Evolutionary conservation across 345 rosid species (phyloP).

Genomic region (Rhodomyrtus tomentosa): DNA sequence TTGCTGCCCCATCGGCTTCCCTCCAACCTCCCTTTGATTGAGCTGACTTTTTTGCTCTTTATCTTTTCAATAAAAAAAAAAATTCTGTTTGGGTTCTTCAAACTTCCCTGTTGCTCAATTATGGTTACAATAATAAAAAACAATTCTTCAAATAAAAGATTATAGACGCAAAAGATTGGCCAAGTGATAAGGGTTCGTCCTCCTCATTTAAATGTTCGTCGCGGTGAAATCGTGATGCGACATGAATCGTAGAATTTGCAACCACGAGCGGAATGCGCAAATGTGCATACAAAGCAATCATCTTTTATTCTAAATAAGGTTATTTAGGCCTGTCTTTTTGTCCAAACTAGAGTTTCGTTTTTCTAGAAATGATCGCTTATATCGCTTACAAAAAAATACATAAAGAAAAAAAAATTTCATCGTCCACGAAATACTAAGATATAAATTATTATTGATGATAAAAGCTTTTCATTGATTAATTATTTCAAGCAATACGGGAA

Average conservation of each 20-base stretch:
- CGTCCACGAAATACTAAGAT: too few species aligned
- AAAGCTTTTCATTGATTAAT: too few species aligned
- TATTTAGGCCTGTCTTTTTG: not conserved
- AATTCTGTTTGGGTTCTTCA: not conserved
- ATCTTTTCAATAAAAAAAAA: too few species aligned
- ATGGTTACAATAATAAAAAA: not conserved
- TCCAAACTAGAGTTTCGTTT: not conserved
- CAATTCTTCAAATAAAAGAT: too few species aligned
- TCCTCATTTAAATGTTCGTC: not conserved
- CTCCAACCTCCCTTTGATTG: not conserved
- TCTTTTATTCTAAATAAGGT: not conserved
- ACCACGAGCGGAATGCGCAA: not conserved
- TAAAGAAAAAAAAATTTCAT: too few species aligned
- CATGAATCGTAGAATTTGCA: not conserved
- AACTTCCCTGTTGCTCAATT: not conserved
- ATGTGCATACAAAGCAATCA: accelerated
- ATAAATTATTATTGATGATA: too few species aligned
- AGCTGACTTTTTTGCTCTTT: not conserved
- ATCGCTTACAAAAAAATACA: too few species aligned
- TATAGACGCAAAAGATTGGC: too few species aligned
- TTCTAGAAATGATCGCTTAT: too few species aligned
- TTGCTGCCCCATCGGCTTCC: not conserved
- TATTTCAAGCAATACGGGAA: too few species aligned
- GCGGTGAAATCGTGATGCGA: not conserved
- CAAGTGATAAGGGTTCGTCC: too few species aligned